Conservation (phyloP, 192 early-diverging fungal genomes). For the Rhizophagus sp. region DNA sequence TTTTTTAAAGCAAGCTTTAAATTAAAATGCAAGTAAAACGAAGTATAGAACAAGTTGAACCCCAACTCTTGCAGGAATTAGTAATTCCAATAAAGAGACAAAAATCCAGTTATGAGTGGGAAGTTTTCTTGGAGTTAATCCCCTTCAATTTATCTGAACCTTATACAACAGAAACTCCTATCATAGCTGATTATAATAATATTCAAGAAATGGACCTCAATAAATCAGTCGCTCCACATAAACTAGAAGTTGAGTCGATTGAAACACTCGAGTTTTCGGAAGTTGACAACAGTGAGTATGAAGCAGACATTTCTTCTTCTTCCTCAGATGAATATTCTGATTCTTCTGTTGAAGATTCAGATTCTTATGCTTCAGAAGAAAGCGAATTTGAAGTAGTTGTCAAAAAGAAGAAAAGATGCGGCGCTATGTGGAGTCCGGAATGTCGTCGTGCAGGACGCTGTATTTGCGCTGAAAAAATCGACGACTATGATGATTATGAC, state of each 20-base stretch:
- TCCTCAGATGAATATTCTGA: neutral
- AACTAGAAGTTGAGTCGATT: neutral
- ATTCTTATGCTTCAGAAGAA: neutral
- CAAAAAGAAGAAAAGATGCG: neutral
- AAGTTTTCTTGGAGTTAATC: neutral
- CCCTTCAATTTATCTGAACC: constrained; percentile 5
- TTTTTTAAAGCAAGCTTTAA: neutral
- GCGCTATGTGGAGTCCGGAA: constrained; percentile 9
- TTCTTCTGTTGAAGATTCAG: neutral
- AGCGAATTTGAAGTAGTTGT: neutral
- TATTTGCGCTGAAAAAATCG: constrained; percentile 2
- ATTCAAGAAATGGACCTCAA: neutral
- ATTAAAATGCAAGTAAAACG: neutral
- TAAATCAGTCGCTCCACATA: neutral
- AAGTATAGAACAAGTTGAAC: constrained; percentile 4
- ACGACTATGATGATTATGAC: neutral
- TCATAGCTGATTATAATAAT: neutral
- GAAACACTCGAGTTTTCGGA: neutral
- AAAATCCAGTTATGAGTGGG: neutral
- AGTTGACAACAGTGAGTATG: neutral
- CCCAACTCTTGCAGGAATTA: neutral
- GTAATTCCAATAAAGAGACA: neutral
- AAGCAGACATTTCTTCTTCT: neutral
- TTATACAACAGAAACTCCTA: neutral
- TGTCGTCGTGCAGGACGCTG: constrained; percentile 16